Evolutionary conservation across 306 rosid species (phyloP).

Genomic region (Corylus heterophylla): DNA sequence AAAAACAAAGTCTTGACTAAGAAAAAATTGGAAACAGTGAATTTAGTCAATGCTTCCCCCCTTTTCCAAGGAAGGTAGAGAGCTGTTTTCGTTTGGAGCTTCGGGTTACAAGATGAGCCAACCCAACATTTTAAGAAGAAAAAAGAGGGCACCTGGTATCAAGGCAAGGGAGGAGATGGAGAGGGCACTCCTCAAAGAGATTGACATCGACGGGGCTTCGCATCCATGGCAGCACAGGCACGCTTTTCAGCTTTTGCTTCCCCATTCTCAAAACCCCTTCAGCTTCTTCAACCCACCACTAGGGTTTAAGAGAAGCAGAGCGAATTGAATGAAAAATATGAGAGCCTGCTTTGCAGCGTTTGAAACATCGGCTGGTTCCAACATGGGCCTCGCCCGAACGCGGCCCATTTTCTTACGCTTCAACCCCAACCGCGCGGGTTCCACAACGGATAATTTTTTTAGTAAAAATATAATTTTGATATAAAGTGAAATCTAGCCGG

Average conservation of each 20-base stretch:
- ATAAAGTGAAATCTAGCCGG: too few relatives aligned
- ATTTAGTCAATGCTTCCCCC: background rate
- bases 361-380: too few relatives aligned
- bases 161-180: constrained; percentile 56
- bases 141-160: constrained; percentile 38
- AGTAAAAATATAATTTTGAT: too few relatives aligned
- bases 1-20: background rate
- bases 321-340: too few relatives aligned
- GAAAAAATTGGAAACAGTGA: background rate
- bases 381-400: too few relatives aligned
- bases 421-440: too few relatives aligned
- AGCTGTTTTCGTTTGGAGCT: too few relatives aligned
- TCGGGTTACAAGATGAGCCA: too few relatives aligned
- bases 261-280: constrained; percentile 36
- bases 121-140: background rate
- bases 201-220: constrained; percentile 72
- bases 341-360: too few relatives aligned
- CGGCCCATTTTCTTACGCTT: too few relatives aligned
- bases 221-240: constrained; percentile 92
- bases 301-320: constrained; percentile 11
- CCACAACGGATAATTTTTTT: too few relatives aligned
- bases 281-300: background rate
- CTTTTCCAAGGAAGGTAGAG: background rate
- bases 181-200: constrained; percentile 46
- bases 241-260: constrained; percentile 41